Evolutionary conservation across 768 basidiomycete species (phyloP).

Genomic region (Mycena albidolilacea): DNA sequence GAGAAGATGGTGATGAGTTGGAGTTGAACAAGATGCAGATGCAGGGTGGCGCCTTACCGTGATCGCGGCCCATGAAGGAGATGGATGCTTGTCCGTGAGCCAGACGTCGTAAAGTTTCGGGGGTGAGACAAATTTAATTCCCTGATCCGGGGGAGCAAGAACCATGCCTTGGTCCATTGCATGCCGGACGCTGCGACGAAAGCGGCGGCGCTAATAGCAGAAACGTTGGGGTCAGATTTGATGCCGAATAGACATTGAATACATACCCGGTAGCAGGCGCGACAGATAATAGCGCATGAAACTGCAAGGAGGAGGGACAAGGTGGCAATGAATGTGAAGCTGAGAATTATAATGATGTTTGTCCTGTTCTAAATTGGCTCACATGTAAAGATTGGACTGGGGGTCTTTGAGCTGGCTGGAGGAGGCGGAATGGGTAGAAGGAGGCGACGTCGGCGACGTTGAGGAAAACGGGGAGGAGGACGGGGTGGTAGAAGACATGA

Average conservation of each 20-base stretch:
- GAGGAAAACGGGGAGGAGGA: conserved; percentile 30
- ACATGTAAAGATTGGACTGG: conserved; percentile 62
- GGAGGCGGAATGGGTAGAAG: too few species aligned
- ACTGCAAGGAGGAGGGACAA: conserved; percentile 77
- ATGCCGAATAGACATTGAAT: too few species aligned
- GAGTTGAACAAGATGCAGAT: conserved; percentile 27
- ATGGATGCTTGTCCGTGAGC: conserved; percentile 45
- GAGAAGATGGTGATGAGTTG: conserved; percentile 22
- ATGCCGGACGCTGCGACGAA: conserved; percentile 66
- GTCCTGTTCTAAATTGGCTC: conserved; percentile 32
- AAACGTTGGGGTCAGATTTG: too few species aligned
- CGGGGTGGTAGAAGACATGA: conserved; percentile 31
- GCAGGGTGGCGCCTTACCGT: conserved; percentile 54
- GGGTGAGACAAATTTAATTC: conserved; percentile 61
- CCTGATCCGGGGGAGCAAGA: conserved; percentile 56
- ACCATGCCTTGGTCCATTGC: conserved; percentile 68
- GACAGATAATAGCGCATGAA: conserved; percentile 74
- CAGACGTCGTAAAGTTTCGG: conserved; percentile 68
- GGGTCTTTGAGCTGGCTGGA: not conserved
- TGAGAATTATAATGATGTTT: conserved; percentile 43
- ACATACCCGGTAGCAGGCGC: conserved; percentile 58
- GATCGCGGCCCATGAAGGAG: conserved; percentile 60
- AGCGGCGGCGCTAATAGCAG: conserved; percentile 67
- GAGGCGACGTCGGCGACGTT: conserved; percentile 34
- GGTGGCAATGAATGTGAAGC: conserved; percentile 82